A percentile compares a stretch with the other conserved stretches of the same genome.
Evolutionary conservation across 2,329 filamentous ascomycete genomes (phyloP).

Genomic region (Penicillium sp.): DNA sequence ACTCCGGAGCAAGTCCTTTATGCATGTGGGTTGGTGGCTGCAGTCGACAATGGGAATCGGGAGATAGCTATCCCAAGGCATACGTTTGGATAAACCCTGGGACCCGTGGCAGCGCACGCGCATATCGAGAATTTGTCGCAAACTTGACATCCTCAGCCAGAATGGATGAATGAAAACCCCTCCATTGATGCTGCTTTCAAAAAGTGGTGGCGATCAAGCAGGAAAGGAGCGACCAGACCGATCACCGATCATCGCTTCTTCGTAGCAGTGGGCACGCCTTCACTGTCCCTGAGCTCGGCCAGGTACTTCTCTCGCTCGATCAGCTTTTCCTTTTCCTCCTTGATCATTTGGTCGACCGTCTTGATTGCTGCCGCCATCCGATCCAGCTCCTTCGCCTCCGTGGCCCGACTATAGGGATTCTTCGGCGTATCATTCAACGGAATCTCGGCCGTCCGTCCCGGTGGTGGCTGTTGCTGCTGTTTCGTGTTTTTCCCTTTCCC

Average conservation of each 20-base stretch:
- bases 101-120: too few species aligned
- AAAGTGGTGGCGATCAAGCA: not conserved
- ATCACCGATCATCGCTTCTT: slow-evolving; percentile 36
- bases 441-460: slow-evolving; percentile 66
- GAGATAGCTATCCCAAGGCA: too few species aligned
- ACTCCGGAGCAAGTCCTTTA: too few species aligned
- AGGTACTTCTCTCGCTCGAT: slow-evolving; percentile 56
- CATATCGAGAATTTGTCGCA: too few species aligned
- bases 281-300: slow-evolving; percentile 45
- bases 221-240: not conserved
- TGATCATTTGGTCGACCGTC: slow-evolving; percentile 55
- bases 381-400: slow-evolving; percentile 60
- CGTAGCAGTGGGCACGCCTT: slow-evolving; percentile 35
- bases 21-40: too few species aligned
- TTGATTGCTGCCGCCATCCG: slow-evolving; percentile 58
- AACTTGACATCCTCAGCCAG: too few species aligned
- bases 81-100: too few species aligned
- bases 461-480: slow-evolving; percentile 24
- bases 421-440: slow-evolving; percentile 60
- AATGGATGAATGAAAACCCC: not conserved
- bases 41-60: too few species aligned
- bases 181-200: not conserved
- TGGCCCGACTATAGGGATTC: slow-evolving; percentile 68
- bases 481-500: slow-evolving; percentile 54
- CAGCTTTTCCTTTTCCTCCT: slow-evolving; percentile 58